Evolutionary conservation across 805 yeast genomes (phyloP), one percentile per base, ranked within the genome.

Genomic region (Cyberlindnera mrakii): DNA sequence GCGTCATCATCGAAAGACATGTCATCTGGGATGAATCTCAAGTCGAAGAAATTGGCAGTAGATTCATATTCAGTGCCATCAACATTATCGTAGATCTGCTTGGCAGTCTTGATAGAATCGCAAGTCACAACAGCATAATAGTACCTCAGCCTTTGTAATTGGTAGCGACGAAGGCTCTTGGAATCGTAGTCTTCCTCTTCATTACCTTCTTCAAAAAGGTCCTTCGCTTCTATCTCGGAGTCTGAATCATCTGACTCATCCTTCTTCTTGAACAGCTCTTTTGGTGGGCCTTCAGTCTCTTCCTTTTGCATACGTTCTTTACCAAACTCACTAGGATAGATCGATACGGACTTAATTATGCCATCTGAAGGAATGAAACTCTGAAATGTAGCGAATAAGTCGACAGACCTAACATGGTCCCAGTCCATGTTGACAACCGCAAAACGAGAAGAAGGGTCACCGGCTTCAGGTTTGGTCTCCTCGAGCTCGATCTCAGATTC

Each of bases 351-450:
- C 36, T 66, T 60, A 42, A 91, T 82, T 36, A 69, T 67, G 2
- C 95, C 95, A 30, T 75, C 80, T 18, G 77, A 64, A 16, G 96
- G 96, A 18, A 85, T 81, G 65, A 91, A 93, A 43, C 95, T 79
- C 7, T 80, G 67, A 55, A 91, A 88, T 0, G 98, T 83, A 5
- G 95, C 95, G 83, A 86, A 77, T 49, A 91, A 67, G 60, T 93
- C 98, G 4, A 78, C 77, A 0, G 98, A 85, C 37, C 78, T 75
- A n/a, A 93, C 74, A 57, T 93, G 85, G 55, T 93, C 99, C 99
- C 99, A 93, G 60, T 93, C 99, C 75, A 93, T 70, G 58, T 93
- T 93, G 27, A 93, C 98, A 1, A 83, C 96, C 0, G 99, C 99
- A 57, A 93, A 71, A 6, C 85, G 70, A 30, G 67, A 68, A 1